phyloP scores from a whole-genome alignment of 108 stramenopile species.

The Fistulifera pelliculosa region DNA sequence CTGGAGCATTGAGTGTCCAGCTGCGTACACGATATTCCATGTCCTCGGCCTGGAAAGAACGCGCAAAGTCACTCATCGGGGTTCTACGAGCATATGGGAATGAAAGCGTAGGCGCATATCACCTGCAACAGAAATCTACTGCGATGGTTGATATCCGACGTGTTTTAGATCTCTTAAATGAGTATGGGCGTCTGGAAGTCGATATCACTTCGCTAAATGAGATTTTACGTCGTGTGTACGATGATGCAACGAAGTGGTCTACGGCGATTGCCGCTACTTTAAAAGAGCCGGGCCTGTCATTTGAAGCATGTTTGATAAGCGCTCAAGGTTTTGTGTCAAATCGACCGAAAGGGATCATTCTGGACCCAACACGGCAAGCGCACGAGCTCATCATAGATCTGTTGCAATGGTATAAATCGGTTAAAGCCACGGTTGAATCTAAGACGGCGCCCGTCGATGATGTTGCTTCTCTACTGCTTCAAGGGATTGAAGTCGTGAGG shows the following conservation, averaged over 20 bases:
- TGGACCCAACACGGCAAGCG: constrained; percentile 40
- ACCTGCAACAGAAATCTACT: constrained; percentile 9
- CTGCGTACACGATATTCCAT: constrained; percentile 6
- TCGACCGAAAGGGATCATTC: constrained; percentile 56
- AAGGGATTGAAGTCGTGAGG: constrained; percentile 6
- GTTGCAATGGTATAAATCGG: constrained; percentile 34
- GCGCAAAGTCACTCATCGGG: constrained; percentile 22
- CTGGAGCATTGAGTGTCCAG: not conserved
- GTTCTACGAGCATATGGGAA: constrained; percentile 28
- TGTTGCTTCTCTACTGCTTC: not conserved
- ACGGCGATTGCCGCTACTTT: constrained; percentile 9
- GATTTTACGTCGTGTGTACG: constrained; percentile 19
- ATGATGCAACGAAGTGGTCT: constrained; percentile 42
- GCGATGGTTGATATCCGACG: constrained; percentile 45
- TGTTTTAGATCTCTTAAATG: constrained; percentile 23
- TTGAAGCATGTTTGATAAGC: constrained; percentile 20
- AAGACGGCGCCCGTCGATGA: not conserved
- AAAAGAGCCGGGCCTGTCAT: not conserved
- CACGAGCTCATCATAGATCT: constrained; percentile 38
- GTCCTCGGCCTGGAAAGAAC: constrained; percentile 34
- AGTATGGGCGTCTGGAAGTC: constrained; percentile 28
- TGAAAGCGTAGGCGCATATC: constrained; percentile 10
- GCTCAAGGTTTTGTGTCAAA: constrained; percentile 1
- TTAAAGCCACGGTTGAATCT: not conserved
- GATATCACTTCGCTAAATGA: constrained; percentile 26